Evolutionary conservation across 192 early-diverging fungal species (phyloP).

Genomic region (Backusella morwellensis): DNA sequence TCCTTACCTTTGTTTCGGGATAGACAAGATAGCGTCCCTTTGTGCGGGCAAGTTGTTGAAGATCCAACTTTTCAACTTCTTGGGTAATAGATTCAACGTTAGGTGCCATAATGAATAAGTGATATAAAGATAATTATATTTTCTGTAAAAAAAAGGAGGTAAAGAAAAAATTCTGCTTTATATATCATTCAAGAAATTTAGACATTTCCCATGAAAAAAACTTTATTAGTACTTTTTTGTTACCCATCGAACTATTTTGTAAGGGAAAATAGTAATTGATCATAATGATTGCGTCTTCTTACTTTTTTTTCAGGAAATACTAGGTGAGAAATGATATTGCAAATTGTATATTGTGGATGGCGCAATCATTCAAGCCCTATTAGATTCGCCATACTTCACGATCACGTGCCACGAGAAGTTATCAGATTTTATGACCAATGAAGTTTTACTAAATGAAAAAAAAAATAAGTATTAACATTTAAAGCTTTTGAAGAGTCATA

Average conservation of each 20-base stretch:
- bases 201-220: not conserved
- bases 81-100: constrained; percentile 16
- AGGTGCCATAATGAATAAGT: not conserved
- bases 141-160: not conserved
- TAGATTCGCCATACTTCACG: not conserved
- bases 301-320: not conserved
- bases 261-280: not conserved
- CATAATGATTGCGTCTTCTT: not conserved
- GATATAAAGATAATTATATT: not conserved
- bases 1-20: constrained; percentile 15
- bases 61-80: constrained; percentile 22
- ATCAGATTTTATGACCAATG: not conserved
- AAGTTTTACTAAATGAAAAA: not conserved
- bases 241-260: not conserved
- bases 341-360: not conserved
- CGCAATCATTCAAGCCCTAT: not conserved
- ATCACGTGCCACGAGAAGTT: not conserved
- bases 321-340: not conserved
- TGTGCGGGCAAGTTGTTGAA: constrained; percentile 11
- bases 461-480: not conserved
- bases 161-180: not conserved
- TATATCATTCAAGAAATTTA: not conserved
- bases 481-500: not conserved
- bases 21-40: constrained; percentile 25
- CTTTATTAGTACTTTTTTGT: not conserved